Evolutionary conservation across 768 basidiomycete genomes (phyloP), one percentile per base, ranked within the genome.

Genomic region (Leucosporidium scottii): DNA sequence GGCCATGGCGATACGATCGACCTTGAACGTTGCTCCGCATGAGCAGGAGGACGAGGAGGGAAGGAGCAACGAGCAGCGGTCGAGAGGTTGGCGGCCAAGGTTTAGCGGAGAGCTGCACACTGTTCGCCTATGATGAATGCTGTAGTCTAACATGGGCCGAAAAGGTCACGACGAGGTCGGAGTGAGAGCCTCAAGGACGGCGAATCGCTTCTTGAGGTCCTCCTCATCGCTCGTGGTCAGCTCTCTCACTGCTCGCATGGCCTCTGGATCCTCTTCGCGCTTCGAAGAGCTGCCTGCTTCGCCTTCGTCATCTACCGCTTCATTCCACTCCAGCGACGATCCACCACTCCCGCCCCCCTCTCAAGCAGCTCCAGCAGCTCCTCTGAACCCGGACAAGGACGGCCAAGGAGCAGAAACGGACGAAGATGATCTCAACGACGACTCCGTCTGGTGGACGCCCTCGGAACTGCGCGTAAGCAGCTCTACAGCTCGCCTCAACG

Each of bases 211-310:
- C 34, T 36, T 36, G 34, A 36, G 6, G 34, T 44, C 39, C 8
- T 15, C 10, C 39, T 44, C 13, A 2, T 15, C 39, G 39, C 39
- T 44, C 39, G 39, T 44, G 39, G 8, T 44, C 39, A 13, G 39
- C 39, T 44, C 39, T 44, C 39, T 15, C 34, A 36, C 34, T 36
- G 34, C 39, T 44, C 39, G 39, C 28, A 57, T 64, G 55, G 2
- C 47, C 17, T 15, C 55, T 4, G 4, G 27, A 3, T 18, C 62
- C 23, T 20, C 51, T 1, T 21, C 34, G 4, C 60, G 66, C 13
- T 67, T 67, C 34, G 61, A 62, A 17, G 66, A 62, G 36, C 61
- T 67, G 0, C 61, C 61, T 1, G 13, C 55, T 31, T 57, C 55
- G 17, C 55, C 55, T 25, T 20, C 55, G 28, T 34, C 31, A 10